Evolutionary conservation across 768 basidiomycete species (phyloP), one percentile per base, ranked within the genome.

Genomic region (Asterophora lycoperdoides): DNA sequence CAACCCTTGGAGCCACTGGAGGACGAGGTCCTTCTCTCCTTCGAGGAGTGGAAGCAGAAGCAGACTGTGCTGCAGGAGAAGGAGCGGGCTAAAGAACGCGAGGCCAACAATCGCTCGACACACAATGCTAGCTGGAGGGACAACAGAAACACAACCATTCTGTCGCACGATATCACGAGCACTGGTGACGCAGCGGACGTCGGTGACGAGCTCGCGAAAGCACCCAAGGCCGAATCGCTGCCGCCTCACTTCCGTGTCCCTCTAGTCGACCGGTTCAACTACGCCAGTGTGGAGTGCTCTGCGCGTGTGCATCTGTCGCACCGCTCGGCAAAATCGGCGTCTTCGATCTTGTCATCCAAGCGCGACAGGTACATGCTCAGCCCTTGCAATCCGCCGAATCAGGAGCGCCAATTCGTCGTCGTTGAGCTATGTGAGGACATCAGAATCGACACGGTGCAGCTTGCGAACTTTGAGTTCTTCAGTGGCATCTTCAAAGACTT

Each of bases 341-440:
- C 85, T 0, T 79, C 89, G 1, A 89, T 99, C 46, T 77, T 99
- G 8, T 86, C 89, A 23, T 84, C 83, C 28, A 93, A 93, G 68
- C 87, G 86, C 63, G 95, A 98, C 66, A 73, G 83, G 55, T 98
- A 98, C 74, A 95, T 98, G 96, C 85, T 97, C 57, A 91, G 87
- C 46, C 95, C 94, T 0, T 99, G 96, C 60, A 72, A 76, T 26
- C 66, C 72, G 3, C 67, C 73, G 13, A 80, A 79, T 28, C 66
- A 81, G 53, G 74, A 72, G 52, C 63, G 69, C 5, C 84, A 89
- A 56, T 97, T 84, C 67, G 86, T 98, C 29, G 84, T 96, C 29
- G 86, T 98, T 38, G 96, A 99, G 66, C 80, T 98, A 13, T 99
- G 96, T 70, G 95, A 98, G 56, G 96, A 98, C 64, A 93, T 99